Base-by-base conservation (phyloP, 306 rosid genomes). In the Spatholobus suberectus region DNA sequence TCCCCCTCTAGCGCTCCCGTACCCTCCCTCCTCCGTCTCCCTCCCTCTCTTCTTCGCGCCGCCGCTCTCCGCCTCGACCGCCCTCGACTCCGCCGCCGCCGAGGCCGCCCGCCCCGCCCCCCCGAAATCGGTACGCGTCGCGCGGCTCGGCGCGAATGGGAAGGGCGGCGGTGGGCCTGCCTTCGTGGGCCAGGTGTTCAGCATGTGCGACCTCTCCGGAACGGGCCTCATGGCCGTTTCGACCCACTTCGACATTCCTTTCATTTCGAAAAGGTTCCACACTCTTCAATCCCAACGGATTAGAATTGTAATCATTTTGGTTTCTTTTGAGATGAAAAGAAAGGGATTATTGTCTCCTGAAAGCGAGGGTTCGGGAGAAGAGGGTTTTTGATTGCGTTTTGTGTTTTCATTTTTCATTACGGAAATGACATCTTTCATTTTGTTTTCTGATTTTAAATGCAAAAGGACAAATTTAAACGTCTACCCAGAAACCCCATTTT, bases 221-320 rank as follows among this genome's bases (percentile, higher is more conserved):
- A 92, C 98, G 2, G 99, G 99, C 26, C 94, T 96, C 70, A 94
- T 96, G 98, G 98, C 99, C 24, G 98, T 94, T 81, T 91, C 99
- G 2, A 89, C 97, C 66, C 97, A 96, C 75, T 92, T 94, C 27
- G 95, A 94, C 72, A 88, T 96, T 18, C 99, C 99, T 23, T 94
- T 96, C 78, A 87, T 94, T 63, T 90, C 98, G 21, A 83, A 91
- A 77, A 96, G 99, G 99, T 94, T 59, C n/a, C 26, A 55, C 15
- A 2, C n/a, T 26, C 11, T 27, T 29, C 21, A 37, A 37, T 37
- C 8, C 41, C 0, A 3, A 24, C 4, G 35, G 37, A 57, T 61
- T 26, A 14, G n/a, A 24, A 11, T 27, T 27, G 10, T 61, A 26
- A 1, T 61, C 1, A 0, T 27, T 57, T 59, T 13, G 1, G 55